Percentiles rank a stretch among this genome's conserved stretches.
Conservation (phyloP, 139 green algal genomes). For the Chlorokybus atmophyticus region DNA sequence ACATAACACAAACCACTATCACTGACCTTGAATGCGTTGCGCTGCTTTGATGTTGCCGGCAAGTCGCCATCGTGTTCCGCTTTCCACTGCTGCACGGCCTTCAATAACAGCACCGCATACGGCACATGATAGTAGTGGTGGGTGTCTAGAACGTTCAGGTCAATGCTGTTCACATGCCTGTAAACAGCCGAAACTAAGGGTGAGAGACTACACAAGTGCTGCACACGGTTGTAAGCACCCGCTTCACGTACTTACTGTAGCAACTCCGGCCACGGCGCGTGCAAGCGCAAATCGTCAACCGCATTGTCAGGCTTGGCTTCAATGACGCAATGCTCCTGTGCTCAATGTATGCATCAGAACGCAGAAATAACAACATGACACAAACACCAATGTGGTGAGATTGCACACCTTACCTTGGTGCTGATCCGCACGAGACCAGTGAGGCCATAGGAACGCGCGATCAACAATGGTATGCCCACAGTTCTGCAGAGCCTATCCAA, state of each 20-base stretch:
- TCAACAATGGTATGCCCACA: slow-evolving; percentile 47
- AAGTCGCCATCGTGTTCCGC: slow-evolving; percentile 29
- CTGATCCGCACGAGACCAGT: slow-evolving; percentile 60
- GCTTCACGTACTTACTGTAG: slow-evolving; percentile 22
- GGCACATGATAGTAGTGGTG: slow-evolving; percentile 66
- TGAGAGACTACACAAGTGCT: slow-evolving; percentile 35
- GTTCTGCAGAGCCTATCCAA: slow-evolving; percentile 58
- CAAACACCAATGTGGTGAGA: background rate
- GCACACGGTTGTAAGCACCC: too few species aligned
- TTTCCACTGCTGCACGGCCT: slow-evolving; percentile 21
- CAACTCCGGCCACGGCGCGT: slow-evolving; percentile 72
- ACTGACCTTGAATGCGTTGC: slow-evolving; percentile 54
- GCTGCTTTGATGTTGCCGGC: slow-evolving; percentile 42
- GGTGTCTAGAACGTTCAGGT: slow-evolving; percentile 48
- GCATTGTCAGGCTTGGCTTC: slow-evolving; percentile 81
- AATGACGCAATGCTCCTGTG: slow-evolving; percentile 67
- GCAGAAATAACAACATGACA: slow-evolving; percentile 3
- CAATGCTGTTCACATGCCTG: slow-evolving; percentile 13
- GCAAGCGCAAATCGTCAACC: slow-evolving; percentile 67
- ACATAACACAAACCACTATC: too few species aligned
- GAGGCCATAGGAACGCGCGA: slow-evolving; percentile 69
- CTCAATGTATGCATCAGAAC: slow-evolving; percentile 30
- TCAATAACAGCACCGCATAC: slow-evolving; percentile 30
- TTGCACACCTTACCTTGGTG: background rate
- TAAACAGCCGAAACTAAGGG: background rate